Evolutionary conservation across 768 basidiomycete species (phyloP), one percentile per base, ranked within the genome.

Genomic region (Scleroderma citrinum): DNA sequence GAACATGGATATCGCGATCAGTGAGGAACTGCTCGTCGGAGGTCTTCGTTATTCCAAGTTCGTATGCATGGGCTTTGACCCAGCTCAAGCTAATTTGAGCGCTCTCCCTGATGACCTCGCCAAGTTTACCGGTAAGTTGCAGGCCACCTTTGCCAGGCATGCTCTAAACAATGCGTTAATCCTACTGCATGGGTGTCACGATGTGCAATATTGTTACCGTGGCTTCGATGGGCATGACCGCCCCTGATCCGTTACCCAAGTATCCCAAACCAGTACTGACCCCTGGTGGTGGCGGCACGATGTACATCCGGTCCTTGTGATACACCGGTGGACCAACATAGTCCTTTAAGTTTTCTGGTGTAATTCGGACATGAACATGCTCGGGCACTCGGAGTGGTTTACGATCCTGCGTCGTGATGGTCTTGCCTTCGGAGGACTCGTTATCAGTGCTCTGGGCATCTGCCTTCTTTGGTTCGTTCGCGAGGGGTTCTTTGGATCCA

Each of bases 321-420:
- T 96, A 98, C 39, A 96, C 76, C 7, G 90, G 90, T 13, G 95
- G 93, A 0, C 96, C 96, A 31, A 99, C 94, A 56, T 97, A 99
- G 51, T 95, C 94, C 68, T 94, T 91, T 59, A 99, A 64, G 55
- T 91, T 95, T 32, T 92, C 90, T 0, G 85, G 78, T 0, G 84
- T 86, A 60, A 99, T 91, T 34, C 74, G 73, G 14, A 99, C 77
- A 62, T 85, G 84, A 0, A 98, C 85, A 5, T 75, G 69, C 6
- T 78, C 73, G 0, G 95, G 96, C 6, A 99, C 81, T 34, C 76
- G 72, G 63, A 98, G 74, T 2, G 95, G 92, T 61, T 87, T 71
- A 35, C 91, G 82, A 41, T 86, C 77, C 47, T 76, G 74, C 2
- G 92, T 95, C 6, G 92, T 96, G 26, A 88, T 78, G 8, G 68